These are phyloP conservation scores for Phialocephala subalpina DNA, from an alignment of 2,329 filamentous ascomycete genomes.

Conservation along the genomic window DNA sequence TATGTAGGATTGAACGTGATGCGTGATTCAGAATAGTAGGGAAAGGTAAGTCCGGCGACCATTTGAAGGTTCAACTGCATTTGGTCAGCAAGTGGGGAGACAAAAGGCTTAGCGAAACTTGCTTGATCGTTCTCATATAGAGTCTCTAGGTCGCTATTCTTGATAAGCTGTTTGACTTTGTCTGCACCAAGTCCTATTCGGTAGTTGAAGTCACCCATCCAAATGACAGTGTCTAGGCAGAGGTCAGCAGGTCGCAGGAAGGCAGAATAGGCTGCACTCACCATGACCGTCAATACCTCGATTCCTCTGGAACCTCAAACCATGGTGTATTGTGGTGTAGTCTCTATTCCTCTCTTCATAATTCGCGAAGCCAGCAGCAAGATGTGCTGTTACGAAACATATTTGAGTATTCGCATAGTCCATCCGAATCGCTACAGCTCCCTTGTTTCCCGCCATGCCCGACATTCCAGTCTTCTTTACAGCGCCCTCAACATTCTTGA, in stretches of 20 bases:
- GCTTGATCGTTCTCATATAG: slow-evolving; percentile 93
- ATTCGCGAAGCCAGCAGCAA: slow-evolving; percentile 95
- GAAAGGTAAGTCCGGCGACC: slow-evolving; percentile 89
- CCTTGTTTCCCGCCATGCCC: slow-evolving; percentile 97
- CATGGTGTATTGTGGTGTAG: slow-evolving; percentile 74
- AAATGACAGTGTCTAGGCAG: slow-evolving; percentile 75
- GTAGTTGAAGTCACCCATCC: slow-evolving; percentile 99
- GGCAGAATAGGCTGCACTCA: slow-evolving; percentile 41
- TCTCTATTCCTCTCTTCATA: slow-evolving; percentile 96
- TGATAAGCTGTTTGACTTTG: slow-evolving; percentile 76
- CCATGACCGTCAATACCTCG: slow-evolving; percentile 91
- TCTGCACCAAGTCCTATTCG: slow-evolving; percentile 87
- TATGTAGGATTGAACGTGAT: slow-evolving; percentile 95
- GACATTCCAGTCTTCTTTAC: slow-evolving; percentile 96
- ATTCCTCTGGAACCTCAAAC: slow-evolving; percentile 90
- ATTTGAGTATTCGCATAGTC: slow-evolving; percentile 93
- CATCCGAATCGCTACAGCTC: slow-evolving; percentile 93
- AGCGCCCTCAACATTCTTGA: slow-evolving; percentile 96
- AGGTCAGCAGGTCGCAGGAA: slow-evolving; percentile 33
- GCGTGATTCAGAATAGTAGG: slow-evolving; percentile 87
- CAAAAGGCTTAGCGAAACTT: slow-evolving; percentile 31
- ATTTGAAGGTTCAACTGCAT: slow-evolving; percentile 88
- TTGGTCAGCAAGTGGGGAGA: background rate
- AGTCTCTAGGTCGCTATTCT: slow-evolving; percentile 75
- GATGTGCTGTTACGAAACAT: slow-evolving; percentile 95